Conservation (phyloP, 2,329 filamentous ascomycete genomes). For the Penicillium sp. region DNA sequence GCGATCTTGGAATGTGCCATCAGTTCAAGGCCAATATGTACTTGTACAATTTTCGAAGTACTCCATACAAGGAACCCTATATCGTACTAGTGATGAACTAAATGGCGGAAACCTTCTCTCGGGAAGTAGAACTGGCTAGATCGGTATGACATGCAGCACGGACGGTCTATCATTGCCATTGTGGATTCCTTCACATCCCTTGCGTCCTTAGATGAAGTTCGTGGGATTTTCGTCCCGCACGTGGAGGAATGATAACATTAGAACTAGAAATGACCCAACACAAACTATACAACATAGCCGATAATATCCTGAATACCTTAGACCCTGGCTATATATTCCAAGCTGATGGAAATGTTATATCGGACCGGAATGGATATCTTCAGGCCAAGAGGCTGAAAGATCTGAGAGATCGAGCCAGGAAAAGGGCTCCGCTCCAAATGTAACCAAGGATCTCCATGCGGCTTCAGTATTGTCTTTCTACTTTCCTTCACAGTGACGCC, state of each 20-base stretch:
- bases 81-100: not conserved
- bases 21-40: not conserved
- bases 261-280: not conserved
- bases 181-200: constrained; percentile 16
- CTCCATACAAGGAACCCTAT: not conserved
- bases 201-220: constrained; percentile 12
- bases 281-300: not conserved
- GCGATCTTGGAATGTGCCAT: not conserved
- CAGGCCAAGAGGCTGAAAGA: constrained; percentile 1
- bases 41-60: not conserved
- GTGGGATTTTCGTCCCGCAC: constrained; percentile 9
- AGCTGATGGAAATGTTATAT: not conserved
- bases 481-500: not conserved
- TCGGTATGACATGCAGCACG: constrained; percentile 26
- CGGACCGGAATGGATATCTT: not conserved
- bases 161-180: constrained; percentile 16
- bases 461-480: not conserved
- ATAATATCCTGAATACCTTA: not conserved
- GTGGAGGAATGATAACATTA: constrained; percentile 4
- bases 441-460: constrained; percentile 4
- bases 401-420: not conserved
- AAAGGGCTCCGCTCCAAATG: not conserved
- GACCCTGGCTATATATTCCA: not conserved
- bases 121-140: constrained; percentile 5
- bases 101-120: not conserved